Conservation (phyloP, 1,284 basidiomycete species). For the Cryptococcus floricola region DNA sequence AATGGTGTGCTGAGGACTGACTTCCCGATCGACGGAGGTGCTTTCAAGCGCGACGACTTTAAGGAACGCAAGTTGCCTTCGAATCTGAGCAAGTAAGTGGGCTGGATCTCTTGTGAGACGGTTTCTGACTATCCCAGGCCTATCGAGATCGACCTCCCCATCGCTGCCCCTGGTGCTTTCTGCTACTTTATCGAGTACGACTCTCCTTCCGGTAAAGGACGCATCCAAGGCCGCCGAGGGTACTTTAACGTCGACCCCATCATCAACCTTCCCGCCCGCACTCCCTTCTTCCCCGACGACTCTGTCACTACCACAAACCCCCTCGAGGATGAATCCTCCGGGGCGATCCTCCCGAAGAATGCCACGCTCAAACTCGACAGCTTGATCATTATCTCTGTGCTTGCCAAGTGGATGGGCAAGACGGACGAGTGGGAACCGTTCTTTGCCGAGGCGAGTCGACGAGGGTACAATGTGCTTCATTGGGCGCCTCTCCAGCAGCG, state of each 20-base stretch:
- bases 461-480: slow-evolving; percentile 95
- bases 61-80: slow-evolving; percentile 58
- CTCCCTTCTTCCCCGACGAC: slow-evolving; percentile 58
- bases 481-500: slow-evolving; percentile 89
- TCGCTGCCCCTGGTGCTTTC: slow-evolving; percentile 91
- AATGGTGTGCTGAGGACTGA: slow-evolving; percentile 90
- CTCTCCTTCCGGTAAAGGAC: slow-evolving; percentile 34
- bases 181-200: slow-evolving; percentile 92
- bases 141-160: slow-evolving; percentile 85
- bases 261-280: slow-evolving; percentile 67
- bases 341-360: slow-evolving; percentile 52
- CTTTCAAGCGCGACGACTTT: slow-evolving; percentile 73
- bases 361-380: slow-evolving; percentile 68
- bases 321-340: slow-evolving; percentile 53
- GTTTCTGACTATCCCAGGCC: slow-evolving; percentile 55
- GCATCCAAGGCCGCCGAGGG: slow-evolving; percentile 74
- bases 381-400: slow-evolving; percentile 76
- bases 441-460: slow-evolving; percentile 72
- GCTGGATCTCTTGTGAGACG: background rate
- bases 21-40: slow-evolving; percentile 85
- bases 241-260: slow-evolving; percentile 95
- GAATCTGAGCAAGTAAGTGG: slow-evolving; percentile 56
- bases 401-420: slow-evolving; percentile 96
- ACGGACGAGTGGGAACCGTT: slow-evolving; percentile 69
- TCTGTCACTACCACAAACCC: slow-evolving; percentile 12